Conservation (phyloP, 305 asterid species). For the Fraxinus greggii region DNA sequence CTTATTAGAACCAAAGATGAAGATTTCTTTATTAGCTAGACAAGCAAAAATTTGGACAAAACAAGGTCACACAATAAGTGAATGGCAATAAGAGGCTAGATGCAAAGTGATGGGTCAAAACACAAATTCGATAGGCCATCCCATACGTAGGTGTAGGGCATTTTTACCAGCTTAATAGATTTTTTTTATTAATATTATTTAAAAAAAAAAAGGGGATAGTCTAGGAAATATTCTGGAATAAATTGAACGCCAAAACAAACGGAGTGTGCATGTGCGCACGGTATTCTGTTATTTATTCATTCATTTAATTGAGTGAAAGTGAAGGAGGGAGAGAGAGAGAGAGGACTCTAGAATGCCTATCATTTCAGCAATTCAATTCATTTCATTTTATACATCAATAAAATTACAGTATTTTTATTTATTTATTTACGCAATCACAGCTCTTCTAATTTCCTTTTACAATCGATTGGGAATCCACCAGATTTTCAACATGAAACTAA, state of each 20-base stretch:
- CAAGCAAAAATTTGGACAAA: not conserved
- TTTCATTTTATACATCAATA: not conserved
- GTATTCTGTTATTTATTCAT: not conserved
- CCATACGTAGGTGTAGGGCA: not conserved
- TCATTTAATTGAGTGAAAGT: not conserved
- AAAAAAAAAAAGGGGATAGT: not conserved
- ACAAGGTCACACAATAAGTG: not conserved
- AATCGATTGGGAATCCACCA: not conserved
- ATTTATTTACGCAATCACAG: not conserved
- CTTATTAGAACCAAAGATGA: not conserved
- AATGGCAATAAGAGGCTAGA: not conserved
- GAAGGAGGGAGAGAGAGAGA: not conserved
- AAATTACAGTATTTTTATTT: not conserved
- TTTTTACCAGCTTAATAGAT: not conserved
- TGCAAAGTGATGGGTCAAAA: not conserved
- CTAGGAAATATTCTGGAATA: not conserved
- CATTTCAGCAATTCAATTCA: not conserved
- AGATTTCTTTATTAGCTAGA: not conserved
- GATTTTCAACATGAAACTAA: conserved; percentile 7
- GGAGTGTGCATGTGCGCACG: not conserved
- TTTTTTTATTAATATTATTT: not conserved
- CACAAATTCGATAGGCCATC: not conserved
- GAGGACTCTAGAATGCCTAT: not conserved
- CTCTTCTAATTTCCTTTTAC: not conserved
- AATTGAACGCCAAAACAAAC: not conserved